Conservation (phyloP, 2,329 filamentous ascomycete genomes). For the Talaromyces sp. region DNA sequence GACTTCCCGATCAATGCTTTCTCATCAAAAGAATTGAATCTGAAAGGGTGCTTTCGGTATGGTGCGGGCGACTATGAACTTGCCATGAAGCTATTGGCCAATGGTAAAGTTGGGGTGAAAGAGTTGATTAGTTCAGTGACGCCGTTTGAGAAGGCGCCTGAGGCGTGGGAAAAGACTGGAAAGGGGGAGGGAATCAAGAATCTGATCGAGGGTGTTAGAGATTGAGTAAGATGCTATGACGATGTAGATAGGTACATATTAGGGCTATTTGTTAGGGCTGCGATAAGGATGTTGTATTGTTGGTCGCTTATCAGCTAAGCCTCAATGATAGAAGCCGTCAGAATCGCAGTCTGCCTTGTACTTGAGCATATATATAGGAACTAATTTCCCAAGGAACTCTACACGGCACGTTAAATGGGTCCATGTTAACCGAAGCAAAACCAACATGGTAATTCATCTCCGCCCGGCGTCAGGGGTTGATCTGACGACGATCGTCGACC, state of each 20-base stretch:
- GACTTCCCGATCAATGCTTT: slow-evolving; percentile 36
- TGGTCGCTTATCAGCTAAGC: not conserved
- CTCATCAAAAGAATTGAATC: slow-evolving; percentile 33
- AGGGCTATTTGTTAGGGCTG: not conserved
- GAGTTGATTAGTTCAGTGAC: slow-evolving; percentile 28
- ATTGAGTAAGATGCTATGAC: not conserved
- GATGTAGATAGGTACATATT: not conserved
- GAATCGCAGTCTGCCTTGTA: not conserved
- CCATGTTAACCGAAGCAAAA: not conserved
- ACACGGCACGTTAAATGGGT: no score
- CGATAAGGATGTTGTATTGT: not conserved
- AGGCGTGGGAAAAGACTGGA: slow-evolving; percentile 27
- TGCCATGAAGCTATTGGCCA: slow-evolving; percentile 38
- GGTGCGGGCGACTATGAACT: slow-evolving; percentile 33
- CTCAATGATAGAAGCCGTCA: not conserved
- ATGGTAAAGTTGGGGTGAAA: slow-evolving; percentile 28
- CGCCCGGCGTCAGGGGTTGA: slow-evolving; percentile 2
- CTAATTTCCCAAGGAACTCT: no score
- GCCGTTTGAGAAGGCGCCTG: slow-evolving; percentile 27
- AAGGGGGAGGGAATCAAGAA: not conserved
- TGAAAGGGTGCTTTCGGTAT: slow-evolving; percentile 35
- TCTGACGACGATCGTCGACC: slow-evolving; percentile 6
- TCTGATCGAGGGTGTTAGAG: not conserved
- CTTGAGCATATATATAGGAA: not conserved
- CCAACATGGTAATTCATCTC: slow-evolving; percentile 4